Evolutionary conservation across 805 yeast genomes (phyloP), one percentile per base, ranked within the genome.

Genomic region (Metschnikowia proteae): DNA sequence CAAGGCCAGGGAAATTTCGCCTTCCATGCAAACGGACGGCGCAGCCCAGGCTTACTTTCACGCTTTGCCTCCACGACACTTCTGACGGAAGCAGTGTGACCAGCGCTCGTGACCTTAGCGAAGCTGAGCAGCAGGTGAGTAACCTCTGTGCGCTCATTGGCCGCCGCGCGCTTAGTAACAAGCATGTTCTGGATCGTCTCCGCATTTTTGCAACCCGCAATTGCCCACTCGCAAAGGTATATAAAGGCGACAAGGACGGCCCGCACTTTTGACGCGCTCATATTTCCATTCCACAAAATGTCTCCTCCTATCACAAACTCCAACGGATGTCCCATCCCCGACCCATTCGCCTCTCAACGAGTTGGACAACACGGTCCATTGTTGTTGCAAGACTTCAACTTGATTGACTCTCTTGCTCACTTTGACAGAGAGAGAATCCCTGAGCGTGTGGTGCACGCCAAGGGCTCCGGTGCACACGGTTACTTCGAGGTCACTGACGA

Each of bases 381-480:
- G 56, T 71, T 88, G 52, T 70, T 88, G 60, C 96, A 88, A 65
- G 96, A 88, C 65, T 84, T 86, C 70, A 83, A 83, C 63, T 71
- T 88, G 68, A 76, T 88, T 59, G 96, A 88, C 61, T 78, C 88
- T 2, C 68, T 88, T 49, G 91, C 96, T 22, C 96, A 88, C 67
- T 88, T 88, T 60, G 95, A 87, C 70, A 78, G 96, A 58, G 96
- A 88, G 70, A 76, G 96, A 68, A 85, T 88, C 55, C 96, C 96
- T 9, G 96, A 89, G 72, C 78, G 96, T 70, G 96, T 88, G 49
- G 96, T 89, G 32, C 96, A 88, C 63, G 96, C 96, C 47, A 88
- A 88, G 66, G 96, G 96, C 58, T 86, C 91, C 10, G 96, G 96
- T 63, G 96, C 96, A 7, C 87, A 76, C 64, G 96, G 96, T 56